Percentiles rank a stretch among this genome's conserved stretches.
These are phyloP conservation scores for Podospora anserina DNA, from an alignment of 495 filamentous ascomycete species.

Conservation along the genomic window DNA sequence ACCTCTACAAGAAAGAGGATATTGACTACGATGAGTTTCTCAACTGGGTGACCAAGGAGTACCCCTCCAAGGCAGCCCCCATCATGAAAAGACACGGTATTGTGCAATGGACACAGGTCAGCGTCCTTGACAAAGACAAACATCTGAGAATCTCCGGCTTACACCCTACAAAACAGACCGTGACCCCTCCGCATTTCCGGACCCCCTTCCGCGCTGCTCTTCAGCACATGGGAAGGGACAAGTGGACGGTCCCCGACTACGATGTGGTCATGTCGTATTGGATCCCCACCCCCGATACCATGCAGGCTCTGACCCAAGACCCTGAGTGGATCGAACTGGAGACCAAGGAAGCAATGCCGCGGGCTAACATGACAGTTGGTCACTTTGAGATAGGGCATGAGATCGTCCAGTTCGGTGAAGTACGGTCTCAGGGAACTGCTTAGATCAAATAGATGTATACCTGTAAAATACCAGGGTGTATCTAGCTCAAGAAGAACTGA, in stretches of 20 bases:
- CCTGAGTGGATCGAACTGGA: constrained; percentile 16
- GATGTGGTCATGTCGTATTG: constrained; percentile 13
- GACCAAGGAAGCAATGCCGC: neutral
- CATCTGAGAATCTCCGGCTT: neutral
- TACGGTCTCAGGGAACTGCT: neutral
- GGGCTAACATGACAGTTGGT: constrained; percentile 13
- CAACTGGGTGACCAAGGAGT: constrained; percentile 13
- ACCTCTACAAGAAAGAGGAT: constrained; percentile 17
- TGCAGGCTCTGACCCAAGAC: constrained; percentile 6
- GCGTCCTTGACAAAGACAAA: neutral
- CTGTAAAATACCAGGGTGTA: neutral
- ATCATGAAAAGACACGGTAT: constrained; percentile 16
- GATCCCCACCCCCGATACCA: neutral
- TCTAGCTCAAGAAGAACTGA: neutral
- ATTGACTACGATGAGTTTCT: constrained; percentile 14
- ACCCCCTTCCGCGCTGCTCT: constrained; percentile 9
- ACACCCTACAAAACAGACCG: constrained; percentile 3
- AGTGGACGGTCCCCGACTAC: constrained; percentile 18
- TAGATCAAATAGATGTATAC: neutral
- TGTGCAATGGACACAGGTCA: constrained; percentile 18
- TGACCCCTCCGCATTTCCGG: constrained; percentile 12
- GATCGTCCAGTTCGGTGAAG: constrained; percentile 10
- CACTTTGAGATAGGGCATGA: constrained; percentile 14
- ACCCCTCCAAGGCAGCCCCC: constrained; percentile 8
- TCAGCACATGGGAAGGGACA: constrained; percentile 4